These are phyloP conservation scores for Lentinula sp. DNA, from an alignment of 768 basidiomycete genomes.

Conservation along the genomic window DNA sequence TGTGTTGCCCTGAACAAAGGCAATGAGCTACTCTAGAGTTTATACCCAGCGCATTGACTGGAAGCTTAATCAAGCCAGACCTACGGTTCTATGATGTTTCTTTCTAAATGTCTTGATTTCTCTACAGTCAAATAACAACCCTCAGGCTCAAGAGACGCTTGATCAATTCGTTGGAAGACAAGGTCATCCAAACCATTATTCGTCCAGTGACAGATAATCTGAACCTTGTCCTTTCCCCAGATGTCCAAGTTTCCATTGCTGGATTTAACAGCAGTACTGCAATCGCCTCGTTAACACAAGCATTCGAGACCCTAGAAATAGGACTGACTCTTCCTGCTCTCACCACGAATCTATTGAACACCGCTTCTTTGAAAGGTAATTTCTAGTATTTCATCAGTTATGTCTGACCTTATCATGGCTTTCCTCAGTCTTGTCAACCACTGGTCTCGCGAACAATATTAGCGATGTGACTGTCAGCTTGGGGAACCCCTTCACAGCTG, in stretches of 20 bases:
- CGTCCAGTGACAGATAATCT: background rate
- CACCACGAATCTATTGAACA: slow-evolving; percentile 46
- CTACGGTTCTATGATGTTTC: no score
- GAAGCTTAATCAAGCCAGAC: no score
- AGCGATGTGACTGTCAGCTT: slow-evolving; percentile 59
- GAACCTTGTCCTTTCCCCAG: slow-evolving; percentile 19
- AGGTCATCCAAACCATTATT: slow-evolving; percentile 24
- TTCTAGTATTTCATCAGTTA: background rate
- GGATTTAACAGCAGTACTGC: slow-evolving; percentile 59
- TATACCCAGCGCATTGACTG: no score
- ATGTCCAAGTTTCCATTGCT: slow-evolving; percentile 49
- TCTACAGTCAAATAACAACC: slow-evolving; percentile 50
- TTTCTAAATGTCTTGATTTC: slow-evolving; percentile 4
- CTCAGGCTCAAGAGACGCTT: slow-evolving; percentile 56
- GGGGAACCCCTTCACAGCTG: slow-evolving; percentile 61
- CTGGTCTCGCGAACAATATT: slow-evolving; percentile 56
- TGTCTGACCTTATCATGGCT: background rate
- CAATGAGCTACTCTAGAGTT: no score
- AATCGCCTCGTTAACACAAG: slow-evolving; percentile 49
- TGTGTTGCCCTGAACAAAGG: no score
- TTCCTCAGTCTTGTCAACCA: slow-evolving; percentile 51
- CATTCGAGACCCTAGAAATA: slow-evolving; percentile 56
- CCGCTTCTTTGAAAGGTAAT: slow-evolving; percentile 49
- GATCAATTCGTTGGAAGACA: slow-evolving; percentile 62
- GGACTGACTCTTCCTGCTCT: slow-evolving; percentile 55